phyloP scores from a whole-genome alignment of 140 eudicot genomes.

The Cichorium intybus region DNA sequence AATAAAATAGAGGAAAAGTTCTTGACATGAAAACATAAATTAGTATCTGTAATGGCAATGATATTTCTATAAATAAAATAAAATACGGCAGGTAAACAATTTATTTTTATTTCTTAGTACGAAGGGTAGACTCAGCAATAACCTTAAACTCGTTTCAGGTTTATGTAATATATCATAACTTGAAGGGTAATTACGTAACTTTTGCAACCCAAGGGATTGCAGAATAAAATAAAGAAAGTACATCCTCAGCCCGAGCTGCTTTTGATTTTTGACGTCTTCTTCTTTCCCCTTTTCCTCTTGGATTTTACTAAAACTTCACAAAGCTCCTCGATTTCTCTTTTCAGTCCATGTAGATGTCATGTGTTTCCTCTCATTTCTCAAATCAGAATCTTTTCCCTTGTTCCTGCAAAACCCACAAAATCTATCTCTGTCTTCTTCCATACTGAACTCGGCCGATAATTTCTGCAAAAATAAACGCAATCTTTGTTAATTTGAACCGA shows the following conservation, averaged over 20 bases:
- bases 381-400: slow-evolving; percentile 25
- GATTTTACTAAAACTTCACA: slow-evolving; percentile 14
- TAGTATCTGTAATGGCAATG: no score
- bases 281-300: slow-evolving; percentile 20
- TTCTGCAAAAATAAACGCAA: slow-evolving; percentile 11
- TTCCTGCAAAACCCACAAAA: slow-evolving; percentile 12
- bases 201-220: neutral
- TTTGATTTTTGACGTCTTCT: slow-evolving; percentile 23
- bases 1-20: no score
- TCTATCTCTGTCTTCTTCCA: slow-evolving; percentile 2
- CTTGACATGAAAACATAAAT: no score
- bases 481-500: slow-evolving; percentile 12
- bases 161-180: neutral
- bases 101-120: neutral
- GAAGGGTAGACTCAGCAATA: neutral
- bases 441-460: neutral
- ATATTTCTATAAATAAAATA: no score
- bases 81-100: no score
- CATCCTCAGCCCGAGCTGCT: neutral
- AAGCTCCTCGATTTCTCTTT: slow-evolving; percentile 18
- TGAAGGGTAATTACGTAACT: neutral
- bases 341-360: slow-evolving; percentile 11
- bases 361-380: slow-evolving; percentile 32
- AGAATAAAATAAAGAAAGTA: neutral
- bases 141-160: neutral